Conservation (phyloP, 305 asterid genomes). For the Fraxinus latifolia region DNA sequence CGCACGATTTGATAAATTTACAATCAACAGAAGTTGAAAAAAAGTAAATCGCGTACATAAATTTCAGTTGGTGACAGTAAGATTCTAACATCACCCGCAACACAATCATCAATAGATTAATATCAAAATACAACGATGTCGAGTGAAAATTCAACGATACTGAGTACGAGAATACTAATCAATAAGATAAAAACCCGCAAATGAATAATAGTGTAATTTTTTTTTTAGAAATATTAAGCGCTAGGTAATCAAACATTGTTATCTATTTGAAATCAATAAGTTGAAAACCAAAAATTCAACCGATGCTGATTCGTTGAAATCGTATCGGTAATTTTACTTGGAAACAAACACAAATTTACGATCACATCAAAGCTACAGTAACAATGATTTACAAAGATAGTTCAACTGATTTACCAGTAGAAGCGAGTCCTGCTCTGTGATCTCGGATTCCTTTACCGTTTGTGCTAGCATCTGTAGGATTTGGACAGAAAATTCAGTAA, state of each 20-base stretch:
- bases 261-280: neutral
- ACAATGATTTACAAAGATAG: neutral
- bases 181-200: neutral
- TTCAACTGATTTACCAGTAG: conserved; percentile 53
- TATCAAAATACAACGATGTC: neutral
- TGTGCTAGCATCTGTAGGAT: conserved; percentile 76
- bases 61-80: neutral
- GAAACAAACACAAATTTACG: neutral
- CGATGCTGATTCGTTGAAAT: neutral
- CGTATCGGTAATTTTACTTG: neutral
- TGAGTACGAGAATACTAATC: neutral
- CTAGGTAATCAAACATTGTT: neutral
- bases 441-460: conserved; percentile 78
- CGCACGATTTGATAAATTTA: neutral
- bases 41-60: neutral
- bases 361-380: neutral
- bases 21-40: neutral
- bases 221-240: neutral
- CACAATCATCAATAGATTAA: neutral
- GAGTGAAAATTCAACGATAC: neutral
- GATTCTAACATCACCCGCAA: neutral
- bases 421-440: conserved; percentile 92
- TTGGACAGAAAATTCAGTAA: neutral
- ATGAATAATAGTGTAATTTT: neutral
- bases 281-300: neutral